phyloP scores from a whole-genome alignment of 2,329 filamentous ascomycete species.

The Talaromyces rugulosus region DNA sequence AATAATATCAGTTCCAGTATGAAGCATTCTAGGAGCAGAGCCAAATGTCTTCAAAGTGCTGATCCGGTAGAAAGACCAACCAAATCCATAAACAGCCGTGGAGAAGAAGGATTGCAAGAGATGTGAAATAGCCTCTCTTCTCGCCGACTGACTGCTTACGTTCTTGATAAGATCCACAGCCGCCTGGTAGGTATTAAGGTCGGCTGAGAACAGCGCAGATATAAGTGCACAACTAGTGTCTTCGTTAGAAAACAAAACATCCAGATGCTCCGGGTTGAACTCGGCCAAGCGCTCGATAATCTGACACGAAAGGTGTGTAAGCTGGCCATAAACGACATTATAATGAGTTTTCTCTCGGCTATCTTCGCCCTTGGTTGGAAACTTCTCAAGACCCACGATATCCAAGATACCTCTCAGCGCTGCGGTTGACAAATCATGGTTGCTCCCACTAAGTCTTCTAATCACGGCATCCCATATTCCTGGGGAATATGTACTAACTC shows the following conservation, averaged over 20 bases:
- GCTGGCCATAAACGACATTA: conserved; percentile 65
- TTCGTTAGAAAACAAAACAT: conserved; percentile 63
- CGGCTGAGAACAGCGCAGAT: conserved; percentile 74
- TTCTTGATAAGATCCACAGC: conserved; percentile 79
- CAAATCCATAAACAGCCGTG: conserved; percentile 54
- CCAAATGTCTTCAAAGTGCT: conserved; percentile 56
- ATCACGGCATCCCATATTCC: conserved; percentile 75
- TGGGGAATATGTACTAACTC: conserved; percentile 65
- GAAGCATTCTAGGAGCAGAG: conserved; percentile 57
- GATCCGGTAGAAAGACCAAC: conserved; percentile 53
- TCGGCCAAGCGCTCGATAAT: conserved; percentile 76
- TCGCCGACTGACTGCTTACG: conserved; percentile 65
- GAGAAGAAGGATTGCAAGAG: conserved; percentile 55
- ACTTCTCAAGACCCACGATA: conserved; percentile 71
- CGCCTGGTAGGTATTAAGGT: conserved; percentile 72
- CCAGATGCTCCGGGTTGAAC: conserved; percentile 66
- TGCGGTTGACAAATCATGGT: conserved; percentile 68
- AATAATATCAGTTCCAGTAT: conserved; percentile 58
- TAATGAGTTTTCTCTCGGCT: conserved; percentile 62
- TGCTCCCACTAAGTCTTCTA: conserved; percentile 61
- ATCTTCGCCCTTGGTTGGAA: conserved; percentile 50
- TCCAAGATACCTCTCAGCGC: conserved; percentile 67
- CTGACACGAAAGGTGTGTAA: conserved; percentile 62
- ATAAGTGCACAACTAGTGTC: conserved; percentile 70
- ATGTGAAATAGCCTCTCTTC: conserved; percentile 58